These are phyloP conservation scores for Arachis stenosperma DNA, from an alignment of 306 rosid species.

Conservation along the genomic window DNA sequence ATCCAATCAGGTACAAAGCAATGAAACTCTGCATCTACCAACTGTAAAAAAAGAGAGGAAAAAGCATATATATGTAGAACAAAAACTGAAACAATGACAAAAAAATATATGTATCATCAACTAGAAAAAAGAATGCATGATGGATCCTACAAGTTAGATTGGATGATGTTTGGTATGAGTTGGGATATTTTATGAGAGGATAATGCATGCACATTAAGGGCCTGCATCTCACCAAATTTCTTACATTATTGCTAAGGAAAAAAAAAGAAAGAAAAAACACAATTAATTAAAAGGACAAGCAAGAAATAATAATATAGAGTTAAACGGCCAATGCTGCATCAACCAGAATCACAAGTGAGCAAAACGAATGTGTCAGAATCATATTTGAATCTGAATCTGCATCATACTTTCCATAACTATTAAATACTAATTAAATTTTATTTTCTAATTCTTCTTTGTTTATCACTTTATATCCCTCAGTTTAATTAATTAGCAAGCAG, in stretches of 20 bases:
- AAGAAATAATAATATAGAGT: too few species aligned
- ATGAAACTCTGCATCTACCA: constrained; percentile 80
- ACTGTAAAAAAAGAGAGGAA: constrained; percentile 50
- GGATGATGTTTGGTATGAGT: constrained; percentile 12
- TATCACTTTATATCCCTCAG: not conserved
- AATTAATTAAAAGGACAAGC: too few species aligned
- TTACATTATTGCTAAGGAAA: not conserved
- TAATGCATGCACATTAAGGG: constrained; percentile 11
- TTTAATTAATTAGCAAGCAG: constrained; percentile 48
- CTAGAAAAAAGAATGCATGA: not conserved
- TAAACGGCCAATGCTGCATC: too few species aligned
- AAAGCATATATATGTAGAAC: not conserved
- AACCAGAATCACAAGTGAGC: too few species aligned
- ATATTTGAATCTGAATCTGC: too few species aligned
- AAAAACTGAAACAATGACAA: constrained; percentile 10
- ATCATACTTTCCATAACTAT: too few species aligned
- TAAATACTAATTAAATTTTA: not conserved
- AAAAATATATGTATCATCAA: not conserved
- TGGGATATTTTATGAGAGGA: not conserved
- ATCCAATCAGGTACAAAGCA: constrained; percentile 99
- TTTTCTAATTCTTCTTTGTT: not conserved
- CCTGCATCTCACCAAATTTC: constrained; percentile 8
- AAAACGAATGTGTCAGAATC: too few species aligned
- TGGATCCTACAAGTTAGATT: not conserved
- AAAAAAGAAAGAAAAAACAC: too few species aligned